Evolutionary conservation across 176 grass and related monocot species (phyloP).

Genomic region (Oryza brachyantha): DNA sequence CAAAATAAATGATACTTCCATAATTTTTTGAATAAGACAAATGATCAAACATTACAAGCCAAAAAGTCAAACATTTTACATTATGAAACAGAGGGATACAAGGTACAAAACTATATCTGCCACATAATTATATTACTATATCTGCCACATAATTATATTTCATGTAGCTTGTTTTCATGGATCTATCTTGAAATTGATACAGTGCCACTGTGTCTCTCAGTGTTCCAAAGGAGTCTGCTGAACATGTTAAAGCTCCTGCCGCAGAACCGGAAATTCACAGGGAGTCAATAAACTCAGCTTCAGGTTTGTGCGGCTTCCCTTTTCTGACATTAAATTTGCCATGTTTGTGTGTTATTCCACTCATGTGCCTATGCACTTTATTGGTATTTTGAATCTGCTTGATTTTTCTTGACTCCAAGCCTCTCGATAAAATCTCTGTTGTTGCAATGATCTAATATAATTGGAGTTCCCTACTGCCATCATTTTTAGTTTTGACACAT

Average conservation of each 20-base stretch:
- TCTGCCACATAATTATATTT: too few species aligned
- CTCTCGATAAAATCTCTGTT: background rate
- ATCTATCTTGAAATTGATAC: background rate
- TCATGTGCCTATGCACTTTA: background rate
- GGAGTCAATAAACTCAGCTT: constrained; percentile 36
- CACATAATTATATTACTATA: too few species aligned
- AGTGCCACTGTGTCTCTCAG: constrained; percentile 17
- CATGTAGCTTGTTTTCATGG: background rate
- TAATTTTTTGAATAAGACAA: too few species aligned
- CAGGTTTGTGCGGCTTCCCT: constrained; percentile 45
- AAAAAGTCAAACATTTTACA: too few species aligned
- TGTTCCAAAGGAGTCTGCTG: constrained; percentile 25
- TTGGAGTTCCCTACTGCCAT: background rate
- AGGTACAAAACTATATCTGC: too few species aligned
- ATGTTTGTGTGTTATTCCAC: background rate
- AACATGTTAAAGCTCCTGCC: constrained; percentile 9
- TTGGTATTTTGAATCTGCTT: constrained; percentile 6
- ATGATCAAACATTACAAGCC: too few species aligned
- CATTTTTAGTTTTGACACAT: background rate
- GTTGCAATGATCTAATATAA: background rate
- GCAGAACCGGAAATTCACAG: constrained; percentile 32
- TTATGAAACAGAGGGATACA: too few species aligned
- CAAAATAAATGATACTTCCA: too few species aligned
- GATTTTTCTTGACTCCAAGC: constrained; percentile 14
- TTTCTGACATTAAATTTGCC: constrained; percentile 2